Conservation (phyloP, 352 stramenopile species). For the Saprolegnia parasitica region DNA sequence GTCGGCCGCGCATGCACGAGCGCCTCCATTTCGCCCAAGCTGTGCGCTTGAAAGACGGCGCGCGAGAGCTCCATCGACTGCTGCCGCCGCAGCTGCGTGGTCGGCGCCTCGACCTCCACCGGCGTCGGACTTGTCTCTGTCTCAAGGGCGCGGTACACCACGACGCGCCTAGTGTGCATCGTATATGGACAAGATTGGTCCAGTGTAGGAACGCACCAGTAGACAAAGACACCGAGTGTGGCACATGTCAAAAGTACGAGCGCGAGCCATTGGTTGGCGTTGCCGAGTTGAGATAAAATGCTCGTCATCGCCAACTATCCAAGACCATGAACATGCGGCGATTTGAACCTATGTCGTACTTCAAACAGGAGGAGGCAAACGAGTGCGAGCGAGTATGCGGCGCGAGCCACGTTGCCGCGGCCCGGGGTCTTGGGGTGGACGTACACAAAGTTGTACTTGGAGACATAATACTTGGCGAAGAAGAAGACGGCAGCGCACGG, state of each 20-base stretch:
- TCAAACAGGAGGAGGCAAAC: slow-evolving; percentile 64
- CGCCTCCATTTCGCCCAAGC: background rate
- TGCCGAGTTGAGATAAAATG: slow-evolving; percentile 1
- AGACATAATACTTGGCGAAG: slow-evolving; percentile 55
- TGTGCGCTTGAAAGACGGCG: background rate
- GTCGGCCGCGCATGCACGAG: background rate
- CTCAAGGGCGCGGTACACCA: background rate
- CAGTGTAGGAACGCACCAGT: background rate
- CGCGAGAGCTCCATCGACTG: background rate
- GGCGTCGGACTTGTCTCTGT: background rate
- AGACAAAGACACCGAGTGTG: background rate
- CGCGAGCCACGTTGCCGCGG: slow-evolving; percentile 56
- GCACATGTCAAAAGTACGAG: background rate
- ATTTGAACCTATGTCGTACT: slow-evolving; percentile 21
- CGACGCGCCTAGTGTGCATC: background rate
- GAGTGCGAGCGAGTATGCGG: slow-evolving; percentile 50
- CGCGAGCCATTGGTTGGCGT: background rate
- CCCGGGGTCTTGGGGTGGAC: slow-evolving; percentile 66
- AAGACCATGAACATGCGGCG: background rate
- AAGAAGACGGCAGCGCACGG: slow-evolving; percentile 75
- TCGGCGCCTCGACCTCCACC: background rate
- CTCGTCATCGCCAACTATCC: slow-evolving; percentile 5
- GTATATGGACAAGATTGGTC: background rate
- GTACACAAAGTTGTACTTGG: slow-evolving; percentile 82
- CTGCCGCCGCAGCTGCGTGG: background rate